A percentile compares a stretch with the other conserved stretches of the same genome.
Evolutionary conservation across 2,329 filamentous ascomycete genomes (phyloP).

Genomic region (Penicillium sp.): DNA sequence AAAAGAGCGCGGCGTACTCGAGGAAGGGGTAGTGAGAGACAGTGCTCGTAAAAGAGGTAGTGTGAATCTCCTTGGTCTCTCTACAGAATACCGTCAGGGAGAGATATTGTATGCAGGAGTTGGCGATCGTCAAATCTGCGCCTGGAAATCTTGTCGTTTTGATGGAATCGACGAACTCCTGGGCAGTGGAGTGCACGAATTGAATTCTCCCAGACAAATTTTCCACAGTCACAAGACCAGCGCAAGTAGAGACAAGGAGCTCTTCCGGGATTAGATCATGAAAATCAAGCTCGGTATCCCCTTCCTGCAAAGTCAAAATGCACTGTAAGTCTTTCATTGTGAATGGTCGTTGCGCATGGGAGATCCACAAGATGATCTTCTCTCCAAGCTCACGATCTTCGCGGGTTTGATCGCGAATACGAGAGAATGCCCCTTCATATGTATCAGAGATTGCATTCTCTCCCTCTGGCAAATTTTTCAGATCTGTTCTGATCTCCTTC

Average conservation of each 20-base stretch:
- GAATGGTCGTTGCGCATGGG: constrained; percentile 1
- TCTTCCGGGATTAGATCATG: background rate
- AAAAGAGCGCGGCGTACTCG: background rate
- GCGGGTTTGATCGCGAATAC: background rate
- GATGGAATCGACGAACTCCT: background rate
- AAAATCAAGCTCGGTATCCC: background rate
- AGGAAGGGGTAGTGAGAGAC: background rate
- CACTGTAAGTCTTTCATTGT: constrained; percentile 1
- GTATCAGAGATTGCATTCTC: constrained; percentile 1
- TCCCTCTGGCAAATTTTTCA: background rate
- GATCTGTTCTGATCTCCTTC: background rate
- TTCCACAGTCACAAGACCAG: constrained; percentile 3
- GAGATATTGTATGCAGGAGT: constrained; percentile 1
- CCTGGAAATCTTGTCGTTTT: background rate
- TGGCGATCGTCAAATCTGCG: background rate
- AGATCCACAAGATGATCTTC: constrained; percentile 1
- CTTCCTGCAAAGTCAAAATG: constrained; percentile 1
- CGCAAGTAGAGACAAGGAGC: background rate
- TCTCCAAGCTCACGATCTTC: constrained; percentile 1
- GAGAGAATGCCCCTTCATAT: constrained; percentile 1
- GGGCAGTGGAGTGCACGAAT: constrained; percentile 1
- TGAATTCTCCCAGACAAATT: background rate
- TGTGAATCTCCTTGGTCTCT: background rate
- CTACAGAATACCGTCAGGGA: background rate
- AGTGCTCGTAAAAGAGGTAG: background rate